Evolutionary conservation across 371 early-diverging fungal genomes (phyloP), one percentile per base, ranked within the genome.

Genomic region (Nosema granulosis): DNA sequence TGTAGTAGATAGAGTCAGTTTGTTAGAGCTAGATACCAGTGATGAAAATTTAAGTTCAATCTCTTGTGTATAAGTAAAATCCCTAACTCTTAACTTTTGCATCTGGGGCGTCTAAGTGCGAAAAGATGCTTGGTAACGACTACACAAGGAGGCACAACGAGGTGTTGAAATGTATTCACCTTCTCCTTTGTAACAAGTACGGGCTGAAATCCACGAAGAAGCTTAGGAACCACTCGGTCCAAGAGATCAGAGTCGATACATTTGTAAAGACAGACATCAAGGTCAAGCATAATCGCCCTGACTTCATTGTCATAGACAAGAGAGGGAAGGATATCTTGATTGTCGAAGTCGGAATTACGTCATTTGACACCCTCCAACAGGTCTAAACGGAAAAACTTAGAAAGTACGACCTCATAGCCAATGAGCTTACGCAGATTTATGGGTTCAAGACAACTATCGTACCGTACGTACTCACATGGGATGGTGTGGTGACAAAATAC

Each of bases 171-270:
- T 61, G 26, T 32, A 61, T 61, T 26, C 29, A 61, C 32, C 61
- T 61, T 32, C 24, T 61, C 9, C 29, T 61, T 13, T 61, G 29
- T 3, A 61, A n/a, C 24, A 61, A 61, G 24, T 61, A 61, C 34
- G 61, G 61, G 2, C 12, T 32, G 9, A 61, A 61, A 34, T 31
- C 26, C 13, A 61, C 29, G 6, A 61, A n/a, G n/a, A n/a, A n/a
- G n/a, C n/a, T n/a, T n/a, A n/a, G n/a, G n/a, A n/a, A n/a, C n/a
- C 61, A 61, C 20, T 61, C 61, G 34, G 32, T 61, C 6, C 29
- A 61, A 24, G 61, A 61, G 61, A 61, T 61, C 61, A 11, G 61
- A 26, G 61, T 61, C 16, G 61, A 61, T 12, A 61, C 61, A 61
- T 31, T 9, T 13, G 34, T 61, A 61, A 4, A 13, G 12, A 61